A percentile compares a stretch with the other conserved stretches of the same genome.
Evolutionary conservation across 192 early-diverging fungal genomes (phyloP).

Genomic region (Coemansia sp.): DNA sequence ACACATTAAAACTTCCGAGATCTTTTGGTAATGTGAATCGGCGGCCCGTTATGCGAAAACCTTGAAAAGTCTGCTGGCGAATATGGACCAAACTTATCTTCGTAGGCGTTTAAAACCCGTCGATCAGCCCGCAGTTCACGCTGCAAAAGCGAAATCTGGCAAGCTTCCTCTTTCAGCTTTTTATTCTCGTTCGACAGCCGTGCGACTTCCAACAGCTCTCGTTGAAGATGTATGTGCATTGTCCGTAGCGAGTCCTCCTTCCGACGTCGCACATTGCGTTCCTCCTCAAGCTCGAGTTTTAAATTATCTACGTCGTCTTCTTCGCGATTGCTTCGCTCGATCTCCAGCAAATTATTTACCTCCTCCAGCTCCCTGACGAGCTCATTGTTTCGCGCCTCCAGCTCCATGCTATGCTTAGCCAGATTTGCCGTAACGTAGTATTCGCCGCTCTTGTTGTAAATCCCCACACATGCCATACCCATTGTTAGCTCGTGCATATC

Average conservation of each 20-base stretch:
- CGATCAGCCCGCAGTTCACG: not conserved
- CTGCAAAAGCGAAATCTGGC: not conserved
- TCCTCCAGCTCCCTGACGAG: not conserved
- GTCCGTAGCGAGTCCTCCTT: not conserved
- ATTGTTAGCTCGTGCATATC: not conserved
- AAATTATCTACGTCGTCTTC: not conserved
- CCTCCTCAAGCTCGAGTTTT: not conserved
- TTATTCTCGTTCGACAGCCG: not conserved
- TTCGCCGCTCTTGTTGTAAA: not conserved
- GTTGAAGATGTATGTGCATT: not conserved
- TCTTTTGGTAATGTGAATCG: not conserved
- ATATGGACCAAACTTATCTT: not conserved
- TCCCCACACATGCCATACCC: not conserved
- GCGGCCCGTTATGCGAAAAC: not conserved
- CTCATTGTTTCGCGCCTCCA: not conserved
- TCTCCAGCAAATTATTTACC: not conserved
- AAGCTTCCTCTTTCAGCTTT: not conserved
- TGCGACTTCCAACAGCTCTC: not conserved
- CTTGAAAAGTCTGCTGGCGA: not conserved
- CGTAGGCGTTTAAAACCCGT: not conserved
- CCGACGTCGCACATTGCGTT: not conserved
- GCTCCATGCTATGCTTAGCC: not conserved
- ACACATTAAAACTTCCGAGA: not conserved
- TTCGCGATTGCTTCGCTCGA: not conserved
- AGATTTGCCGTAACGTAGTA: not conserved